Base-by-base conservation (phyloP, 2,329 filamentous ascomycete genomes). In the Microcera coccophila region DNA sequence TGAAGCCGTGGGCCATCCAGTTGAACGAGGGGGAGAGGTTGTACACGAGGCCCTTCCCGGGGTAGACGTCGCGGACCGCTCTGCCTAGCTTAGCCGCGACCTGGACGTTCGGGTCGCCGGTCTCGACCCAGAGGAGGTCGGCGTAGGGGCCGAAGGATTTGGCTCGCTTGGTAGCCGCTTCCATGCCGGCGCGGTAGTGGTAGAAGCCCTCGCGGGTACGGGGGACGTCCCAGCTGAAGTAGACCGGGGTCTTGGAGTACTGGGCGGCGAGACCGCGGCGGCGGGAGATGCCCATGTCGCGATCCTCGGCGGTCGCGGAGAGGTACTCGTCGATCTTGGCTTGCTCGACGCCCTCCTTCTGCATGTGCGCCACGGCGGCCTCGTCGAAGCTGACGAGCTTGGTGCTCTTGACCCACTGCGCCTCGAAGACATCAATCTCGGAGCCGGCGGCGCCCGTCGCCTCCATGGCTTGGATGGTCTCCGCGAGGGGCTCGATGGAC, bases 1-100 rank as follows among this genome's bases (percentile, higher is more conserved):
- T 84, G 69, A 97, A 98, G 21, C 91, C 93, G 63, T 97, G 90
- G 10, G 82, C 82, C 81, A 94, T 93, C 93, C 93, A 98, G 75
- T 98, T 97, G 78, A 98, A 98, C 8, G 88, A 95, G 1, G 93
- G 93, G 4, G 85, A 90, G 2, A 98, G 78, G 70, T 98, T 98
- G 72, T 98, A 98, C 1, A 97, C 91, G 18, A 98, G 78, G 26
- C 87, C 86, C 77, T 97, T 97, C 47, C 80, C 82, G 0, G 90
- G 88, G 57, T 80, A 74, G 3, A 69, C 72, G 0, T 72, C 68
- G 41, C 86, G 81, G 47, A 98, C 93, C 35, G 89, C 79, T 10
- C 78, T 76, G 11, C 87, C 87, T 39, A 98, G 89, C 38, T 76
- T 74, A 3, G 78, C 73, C 0, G 88, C 89, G 24, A 94, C 87